phyloP scores from a whole-genome alignment of 2,329 filamentous ascomycete species.

The Monosporascus ibericus region DNA sequence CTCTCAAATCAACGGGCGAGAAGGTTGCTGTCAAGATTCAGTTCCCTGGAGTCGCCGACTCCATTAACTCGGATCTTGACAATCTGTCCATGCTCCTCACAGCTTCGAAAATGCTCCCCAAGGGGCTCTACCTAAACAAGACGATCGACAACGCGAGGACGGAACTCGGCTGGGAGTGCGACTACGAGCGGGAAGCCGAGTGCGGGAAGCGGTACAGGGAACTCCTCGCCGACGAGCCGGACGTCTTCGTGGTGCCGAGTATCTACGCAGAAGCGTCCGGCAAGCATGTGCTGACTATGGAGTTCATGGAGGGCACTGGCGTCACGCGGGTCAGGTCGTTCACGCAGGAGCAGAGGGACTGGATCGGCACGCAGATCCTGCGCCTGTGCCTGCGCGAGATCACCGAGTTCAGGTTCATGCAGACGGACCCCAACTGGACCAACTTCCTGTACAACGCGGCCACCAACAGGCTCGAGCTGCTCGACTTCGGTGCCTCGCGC shows the following conservation, averaged over 20 bases:
- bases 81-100: slow-evolving; percentile 88
- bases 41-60: slow-evolving; percentile 91
- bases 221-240: slow-evolving; percentile 68
- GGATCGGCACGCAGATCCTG: slow-evolving; percentile 92
- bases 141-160: slow-evolving; percentile 92
- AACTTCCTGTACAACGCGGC: slow-evolving; percentile 87
- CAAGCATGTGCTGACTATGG: slow-evolving; percentile 84
- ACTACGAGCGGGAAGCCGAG: slow-evolving; percentile 83
- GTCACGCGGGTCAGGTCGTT: slow-evolving; percentile 75
- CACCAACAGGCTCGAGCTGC: slow-evolving; percentile 71
- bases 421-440: slow-evolving; percentile 99
- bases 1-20: slow-evolving; percentile 66
- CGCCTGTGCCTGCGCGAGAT: slow-evolving; percentile 90
- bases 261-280: slow-evolving; percentile 76
- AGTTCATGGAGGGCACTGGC: slow-evolving; percentile 78
- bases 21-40: slow-evolving; percentile 93
- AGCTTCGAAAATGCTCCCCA: slow-evolving; percentile 82
- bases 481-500: slow-evolving; percentile 91
- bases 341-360: slow-evolving; percentile 79
- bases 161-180: slow-evolving; percentile 94
- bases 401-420: slow-evolving; percentile 94
- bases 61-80: slow-evolving; percentile 92
- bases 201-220: slow-evolving; percentile 70
- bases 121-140: slow-evolving; percentile 89
- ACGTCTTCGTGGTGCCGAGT: slow-evolving; percentile 72